Evolutionary conservation across 768 basidiomycete species (phyloP).

Genomic region (Roridomyces roridus): DNA sequence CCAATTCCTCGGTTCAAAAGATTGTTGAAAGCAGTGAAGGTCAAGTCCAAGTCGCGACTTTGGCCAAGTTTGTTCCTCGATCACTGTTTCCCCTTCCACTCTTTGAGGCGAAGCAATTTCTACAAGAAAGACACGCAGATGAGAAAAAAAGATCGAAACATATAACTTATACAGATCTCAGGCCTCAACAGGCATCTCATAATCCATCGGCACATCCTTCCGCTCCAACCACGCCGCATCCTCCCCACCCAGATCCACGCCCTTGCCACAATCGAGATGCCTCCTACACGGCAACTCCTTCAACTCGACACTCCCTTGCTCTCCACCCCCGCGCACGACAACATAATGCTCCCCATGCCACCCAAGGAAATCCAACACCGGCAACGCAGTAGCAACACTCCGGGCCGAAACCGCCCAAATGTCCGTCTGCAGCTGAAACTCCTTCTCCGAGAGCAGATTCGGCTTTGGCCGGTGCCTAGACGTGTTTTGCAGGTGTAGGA

Average conservation of each 20-base stretch:
- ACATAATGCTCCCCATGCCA: conserved; percentile 79
- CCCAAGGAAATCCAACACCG: conserved; percentile 68
- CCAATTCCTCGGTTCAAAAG: no score
- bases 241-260: conserved; percentile 66
- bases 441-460: conserved; percentile 63
- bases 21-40: no score
- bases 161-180: no score
- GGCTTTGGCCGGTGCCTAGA: conserved; percentile 58
- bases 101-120: no score
- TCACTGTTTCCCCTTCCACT: no score
- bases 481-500: conserved; percentile 63
- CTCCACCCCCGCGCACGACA: conserved; percentile 50
- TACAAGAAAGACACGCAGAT: no score
- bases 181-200: conserved; percentile 55
- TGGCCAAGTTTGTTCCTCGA: no score
- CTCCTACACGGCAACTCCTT: conserved; percentile 66
- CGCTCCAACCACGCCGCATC: conserved; percentile 72
- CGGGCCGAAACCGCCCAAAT: conserved; percentile 58
- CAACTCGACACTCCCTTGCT: conserved; percentile 45
- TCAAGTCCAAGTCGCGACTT: no score
- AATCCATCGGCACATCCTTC: conserved; percentile 80
- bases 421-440: conserved; percentile 62
- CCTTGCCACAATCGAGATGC: conserved; percentile 67
- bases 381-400: conserved; percentile 54
- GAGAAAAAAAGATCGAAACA: no score